Percentiles rank a stretch among this genome's conserved stretches.
phyloP scores from a whole-genome alignment of 495 filamentous ascomycete genomes.

The Penicillium maclennaniae region DNA sequence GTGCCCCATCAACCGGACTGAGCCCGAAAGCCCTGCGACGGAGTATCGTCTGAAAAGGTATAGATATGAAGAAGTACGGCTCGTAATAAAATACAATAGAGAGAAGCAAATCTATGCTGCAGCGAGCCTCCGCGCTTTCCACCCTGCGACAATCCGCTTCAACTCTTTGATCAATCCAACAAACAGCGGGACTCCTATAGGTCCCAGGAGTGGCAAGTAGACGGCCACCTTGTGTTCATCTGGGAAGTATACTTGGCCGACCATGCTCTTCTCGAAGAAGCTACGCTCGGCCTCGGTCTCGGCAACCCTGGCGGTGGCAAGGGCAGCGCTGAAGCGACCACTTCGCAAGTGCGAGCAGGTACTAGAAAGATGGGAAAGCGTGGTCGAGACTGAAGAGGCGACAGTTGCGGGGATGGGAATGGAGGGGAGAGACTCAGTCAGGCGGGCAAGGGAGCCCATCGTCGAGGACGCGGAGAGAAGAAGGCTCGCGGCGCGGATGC shows the following conservation, averaged over 20 bases:
- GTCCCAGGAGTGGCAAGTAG: conserved; percentile 86
- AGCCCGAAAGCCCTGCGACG: background rate
- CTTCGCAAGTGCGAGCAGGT: conserved; percentile 70
- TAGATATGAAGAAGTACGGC: background rate
- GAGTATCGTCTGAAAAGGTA: background rate
- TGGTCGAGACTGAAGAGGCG: conserved; percentile 76
- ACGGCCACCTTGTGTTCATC: conserved; percentile 99
- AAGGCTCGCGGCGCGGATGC: conserved; percentile 80
- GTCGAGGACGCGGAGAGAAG: conserved; percentile 89
- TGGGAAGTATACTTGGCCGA: conserved; percentile 94
- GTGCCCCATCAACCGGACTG: background rate
- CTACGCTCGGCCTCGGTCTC: conserved; percentile 87
- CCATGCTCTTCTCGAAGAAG: conserved; percentile 99
- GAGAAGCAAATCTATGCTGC: background rate
- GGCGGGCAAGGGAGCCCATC: conserved; percentile 83
- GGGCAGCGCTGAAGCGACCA: conserved; percentile 60
- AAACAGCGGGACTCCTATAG: conserved; percentile 84
- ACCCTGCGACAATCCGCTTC: conserved; percentile 45
- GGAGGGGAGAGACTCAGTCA: conserved; percentile 78
- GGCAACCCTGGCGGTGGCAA: conserved; percentile 77
- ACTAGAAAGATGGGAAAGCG: conserved; percentile 67
- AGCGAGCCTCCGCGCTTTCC: conserved; percentile 29
- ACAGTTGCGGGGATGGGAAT: conserved; percentile 88
- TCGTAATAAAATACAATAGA: conserved; percentile 4
- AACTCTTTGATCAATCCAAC: conserved; percentile 81